A percentile compares a stretch with the other conserved stretches of the same genome.
Conservation (phyloP, 1,284 basidiomycete species). For the Hortiboletus rubellus region DNA sequence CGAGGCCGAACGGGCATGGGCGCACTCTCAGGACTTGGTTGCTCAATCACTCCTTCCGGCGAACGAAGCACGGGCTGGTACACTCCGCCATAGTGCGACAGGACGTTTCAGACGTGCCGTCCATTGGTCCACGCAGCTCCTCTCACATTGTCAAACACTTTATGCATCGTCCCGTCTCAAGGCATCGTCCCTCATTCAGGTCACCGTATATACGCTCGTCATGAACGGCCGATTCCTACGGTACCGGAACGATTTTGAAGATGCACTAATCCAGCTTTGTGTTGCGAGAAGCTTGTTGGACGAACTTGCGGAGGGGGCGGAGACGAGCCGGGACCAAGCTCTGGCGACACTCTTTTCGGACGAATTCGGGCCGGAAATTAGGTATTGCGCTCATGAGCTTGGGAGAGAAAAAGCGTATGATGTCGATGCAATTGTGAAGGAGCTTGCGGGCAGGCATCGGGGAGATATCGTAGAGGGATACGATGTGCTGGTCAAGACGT, state of each 20-base stretch:
- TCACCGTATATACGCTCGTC: conserved; percentile 67
- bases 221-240: conserved; percentile 74
- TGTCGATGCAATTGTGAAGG: conserved; percentile 76
- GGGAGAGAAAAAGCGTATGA: conserved; percentile 77
- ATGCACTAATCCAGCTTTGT: conserved; percentile 74
- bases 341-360: conserved; percentile 85
- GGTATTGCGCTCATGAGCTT: conserved; percentile 91
- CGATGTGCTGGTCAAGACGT: conserved; percentile 54
- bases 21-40: conserved; percentile 81
- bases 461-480: conserved; percentile 66
- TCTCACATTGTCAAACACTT: conserved; percentile 72
- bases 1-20: conserved; percentile 91
- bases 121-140: conserved; percentile 79
- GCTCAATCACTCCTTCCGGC: conserved; percentile 53
- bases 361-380: conserved; percentile 86
- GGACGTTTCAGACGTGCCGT: conserved; percentile 83
- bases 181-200: conserved; percentile 59
- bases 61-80: conserved; percentile 51
- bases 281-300: conserved; percentile 80
- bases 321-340: conserved; percentile 88
- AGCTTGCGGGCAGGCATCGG: conserved; percentile 62
- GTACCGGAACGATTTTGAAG: conserved; percentile 75
- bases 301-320: conserved; percentile 64
- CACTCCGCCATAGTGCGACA: conserved; percentile 72
- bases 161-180: conserved; percentile 54